Evolutionary conservation across 495 filamentous ascomycete species (phyloP), one percentile per base, ranked within the genome.

Genomic region (Xylaria grammica): DNA sequence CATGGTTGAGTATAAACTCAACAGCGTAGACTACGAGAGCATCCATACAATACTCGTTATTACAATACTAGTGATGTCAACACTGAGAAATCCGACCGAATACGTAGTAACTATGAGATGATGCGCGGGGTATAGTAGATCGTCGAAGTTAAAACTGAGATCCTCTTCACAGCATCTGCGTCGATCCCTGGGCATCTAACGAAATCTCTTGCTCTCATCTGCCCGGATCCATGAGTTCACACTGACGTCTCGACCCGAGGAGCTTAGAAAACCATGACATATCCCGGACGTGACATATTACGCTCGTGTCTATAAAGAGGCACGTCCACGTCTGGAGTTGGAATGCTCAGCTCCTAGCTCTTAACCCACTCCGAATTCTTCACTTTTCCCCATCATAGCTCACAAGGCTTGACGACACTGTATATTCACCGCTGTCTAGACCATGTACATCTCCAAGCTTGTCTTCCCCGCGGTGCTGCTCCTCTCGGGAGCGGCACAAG

Each of bases 391-490:
- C n/a, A n/a, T n/a, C n/a, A n/a, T n/a, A n/a, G n/a, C n/a, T n/a
- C n/a, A n/a, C n/a, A n/a, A n/a, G n/a, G n/a, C n/a, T n/a, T n/a
- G n/a, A n/a, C n/a, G n/a, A n/a, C n/a, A n/a, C n/a, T n/a, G n/a
- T n/a, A n/a, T n/a, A n/a, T n/a, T n/a, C n/a, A n/a, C n/a, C n/a
- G n/a, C n/a, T n/a, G n/a, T n/a, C n/a, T n/a, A n/a, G n/a, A n/a
- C n/a, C n/a, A n/a, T 63, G 60, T 26, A 55, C 46, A 46, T 63
- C 11, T 46, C 27, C 50, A 63, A 54, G 60, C 11, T 55, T 22
- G 2, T 62, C 29, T 15, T 63, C 48, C 50, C 60, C 2, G 32
- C 34, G 24, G 38, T 55, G 11, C 29, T 63, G 5, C 49, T 24
- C 40, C 27, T 63, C 15, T n/a, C 34, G 20, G 50, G 49, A 45